These are phyloP conservation scores for Exidia glandulosa DNA, from an alignment of 768 basidiomycete genomes.

Conservation along the genomic window DNA sequence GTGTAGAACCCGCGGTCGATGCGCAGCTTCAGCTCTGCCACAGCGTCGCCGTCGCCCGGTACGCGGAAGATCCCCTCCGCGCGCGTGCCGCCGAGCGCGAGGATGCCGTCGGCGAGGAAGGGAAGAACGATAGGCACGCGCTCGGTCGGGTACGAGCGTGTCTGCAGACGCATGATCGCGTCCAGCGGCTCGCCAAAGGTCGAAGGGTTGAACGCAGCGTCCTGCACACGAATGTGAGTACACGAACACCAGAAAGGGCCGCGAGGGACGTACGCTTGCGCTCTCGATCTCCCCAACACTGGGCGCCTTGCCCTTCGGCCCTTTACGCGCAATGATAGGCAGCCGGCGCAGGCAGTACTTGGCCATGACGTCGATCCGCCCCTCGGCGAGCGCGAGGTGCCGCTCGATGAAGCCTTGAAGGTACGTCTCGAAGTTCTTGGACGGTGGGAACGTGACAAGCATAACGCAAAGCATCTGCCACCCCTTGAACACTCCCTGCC, in stretches of 20 bases:
- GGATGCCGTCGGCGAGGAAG: constrained; percentile 85
- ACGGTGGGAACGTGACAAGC: constrained; percentile 85
- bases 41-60: constrained; percentile 80
- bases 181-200: constrained; percentile 88
- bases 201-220: constrained; percentile 90
- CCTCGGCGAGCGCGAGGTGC: constrained; percentile 54
- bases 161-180: constrained; percentile 72
- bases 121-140: constrained; percentile 89
- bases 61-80: constrained; percentile 89
- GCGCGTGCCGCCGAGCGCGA: constrained; percentile 75
- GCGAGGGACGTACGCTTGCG: constrained; percentile 50
- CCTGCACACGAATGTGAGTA: constrained; percentile 29
- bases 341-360: constrained; percentile 82
- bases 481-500: constrained; percentile 79
- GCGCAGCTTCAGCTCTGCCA: constrained; percentile 78
- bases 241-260: neutral
- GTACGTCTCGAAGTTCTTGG: constrained; percentile 84
- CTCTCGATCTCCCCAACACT: constrained; percentile 81
- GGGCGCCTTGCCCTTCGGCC: constrained; percentile 77
- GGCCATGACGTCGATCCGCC: constrained; percentile 81
- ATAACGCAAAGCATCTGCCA: constrained; percentile 91
- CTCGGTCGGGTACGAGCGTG: constrained; percentile 72
- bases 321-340: constrained; percentile 63
- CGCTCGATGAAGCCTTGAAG: constrained; percentile 69
- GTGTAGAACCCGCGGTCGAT: constrained; percentile 90